Conservation (phyloP, 345 rosid species). For the Salix exigua region DNA sequence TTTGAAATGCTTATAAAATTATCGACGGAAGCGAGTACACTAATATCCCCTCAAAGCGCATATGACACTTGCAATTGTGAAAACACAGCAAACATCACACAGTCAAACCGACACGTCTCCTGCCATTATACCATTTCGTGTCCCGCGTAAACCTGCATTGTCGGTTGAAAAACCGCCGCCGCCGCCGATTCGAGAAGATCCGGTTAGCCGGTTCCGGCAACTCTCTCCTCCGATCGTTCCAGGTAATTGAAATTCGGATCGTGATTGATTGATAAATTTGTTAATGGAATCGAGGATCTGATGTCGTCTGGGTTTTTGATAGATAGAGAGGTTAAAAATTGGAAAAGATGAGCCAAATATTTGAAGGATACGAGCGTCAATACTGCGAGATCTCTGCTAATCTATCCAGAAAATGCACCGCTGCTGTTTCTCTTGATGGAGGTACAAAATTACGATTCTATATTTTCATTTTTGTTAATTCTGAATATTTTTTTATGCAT, state of each 20-base stretch:
- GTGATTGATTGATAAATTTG: background rate
- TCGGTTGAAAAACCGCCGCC: background rate
- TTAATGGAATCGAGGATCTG: background rate
- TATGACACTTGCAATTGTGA: background rate
- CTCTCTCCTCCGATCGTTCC: background rate
- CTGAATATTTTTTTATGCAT: background rate
- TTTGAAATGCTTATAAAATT: no score
- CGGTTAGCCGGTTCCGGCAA: background rate
- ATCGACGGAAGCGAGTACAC: no score
- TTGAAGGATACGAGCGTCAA: conserved; percentile 31
- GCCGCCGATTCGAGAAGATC: background rate
- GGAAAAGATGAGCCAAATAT: conserved; percentile 23
- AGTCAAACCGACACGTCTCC: background rate
- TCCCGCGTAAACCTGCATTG: background rate
- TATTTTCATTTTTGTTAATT: background rate
- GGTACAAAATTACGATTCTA: conserved; percentile 3
- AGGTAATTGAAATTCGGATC: background rate
- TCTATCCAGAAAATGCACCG: conserved; percentile 26
- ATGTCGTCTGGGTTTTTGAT: background rate
- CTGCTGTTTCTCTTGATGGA: conserved; percentile 21
- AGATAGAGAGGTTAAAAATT: background rate
- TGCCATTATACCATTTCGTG: background rate
- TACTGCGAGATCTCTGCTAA: conserved; percentile 33
- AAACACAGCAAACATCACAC: no score
- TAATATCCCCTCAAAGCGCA: background rate